Percentiles rank a stretch among this genome's conserved stretches.
phyloP scores from a whole-genome alignment of 2,329 filamentous ascomycete genomes.

The Amauroascus niger region DNA sequence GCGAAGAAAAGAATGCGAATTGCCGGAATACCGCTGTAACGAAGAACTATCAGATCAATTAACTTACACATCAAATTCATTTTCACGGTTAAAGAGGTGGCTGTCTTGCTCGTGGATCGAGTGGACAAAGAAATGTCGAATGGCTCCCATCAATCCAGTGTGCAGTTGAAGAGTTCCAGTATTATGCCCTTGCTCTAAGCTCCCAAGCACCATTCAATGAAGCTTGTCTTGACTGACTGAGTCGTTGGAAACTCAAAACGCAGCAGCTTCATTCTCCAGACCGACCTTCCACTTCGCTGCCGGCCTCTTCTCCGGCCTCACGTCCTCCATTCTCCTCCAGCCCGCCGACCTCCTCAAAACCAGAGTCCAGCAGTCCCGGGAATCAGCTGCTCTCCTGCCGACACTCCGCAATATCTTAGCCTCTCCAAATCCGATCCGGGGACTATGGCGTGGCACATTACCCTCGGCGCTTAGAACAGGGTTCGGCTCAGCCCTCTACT shows the following conservation, averaged over 20 bases:
- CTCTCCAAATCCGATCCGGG: conserved; percentile 56
- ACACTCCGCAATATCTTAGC: conserved; percentile 61
- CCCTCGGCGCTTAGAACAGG: conserved; percentile 91
- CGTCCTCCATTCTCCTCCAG: conserved; percentile 83
- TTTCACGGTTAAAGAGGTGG: too few species aligned
- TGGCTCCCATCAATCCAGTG: conserved; percentile 13
- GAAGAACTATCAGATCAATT: background rate
- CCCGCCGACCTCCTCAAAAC: conserved; percentile 96
- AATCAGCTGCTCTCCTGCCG: conserved; percentile 54
- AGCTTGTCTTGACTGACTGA: too few species aligned
- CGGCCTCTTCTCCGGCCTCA: conserved; percentile 75
- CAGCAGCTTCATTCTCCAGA: conserved; percentile 19
- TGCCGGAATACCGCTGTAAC: background rate
- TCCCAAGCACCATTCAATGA: background rate
- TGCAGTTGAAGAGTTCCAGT: conserved; percentile 11
- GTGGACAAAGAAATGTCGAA: conserved; percentile 13
- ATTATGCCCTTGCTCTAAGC: background rate
- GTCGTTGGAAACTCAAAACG: background rate
- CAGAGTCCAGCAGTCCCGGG: conserved; percentile 75
- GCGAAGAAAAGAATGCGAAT: background rate
- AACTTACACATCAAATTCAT: background rate
- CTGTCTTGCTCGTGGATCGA: background rate
- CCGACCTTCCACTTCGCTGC: conserved; percentile 72
- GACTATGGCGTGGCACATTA: conserved; percentile 84
- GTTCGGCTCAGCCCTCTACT: conserved; percentile 87